Evolutionary conservation across 2,329 filamentous ascomycete species (phyloP).

Genomic region (Balansia obtecta): DNA sequence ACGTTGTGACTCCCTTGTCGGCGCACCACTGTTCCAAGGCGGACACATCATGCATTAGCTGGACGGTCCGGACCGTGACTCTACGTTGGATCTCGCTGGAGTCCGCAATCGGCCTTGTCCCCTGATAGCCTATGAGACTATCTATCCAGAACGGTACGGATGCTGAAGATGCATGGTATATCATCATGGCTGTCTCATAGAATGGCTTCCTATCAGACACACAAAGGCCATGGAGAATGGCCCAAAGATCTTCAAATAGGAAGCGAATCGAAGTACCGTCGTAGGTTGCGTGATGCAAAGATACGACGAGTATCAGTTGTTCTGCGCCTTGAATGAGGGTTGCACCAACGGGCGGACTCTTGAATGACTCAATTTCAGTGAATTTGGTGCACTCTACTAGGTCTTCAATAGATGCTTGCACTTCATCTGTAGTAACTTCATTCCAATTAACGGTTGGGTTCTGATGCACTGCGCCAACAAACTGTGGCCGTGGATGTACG

Average conservation of each 20-base stretch:
- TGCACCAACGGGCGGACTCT: not conserved
- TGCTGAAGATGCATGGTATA: not conserved
- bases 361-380: not conserved
- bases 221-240: not conserved
- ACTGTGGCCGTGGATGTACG: not conserved
- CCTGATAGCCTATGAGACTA: not conserved
- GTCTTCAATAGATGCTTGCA: not conserved
- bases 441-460: not conserved
- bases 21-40: not conserved
- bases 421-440: not conserved
- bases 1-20: not conserved
- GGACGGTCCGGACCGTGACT: not conserved
- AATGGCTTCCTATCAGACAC: not conserved
- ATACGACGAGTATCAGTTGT: not conserved
- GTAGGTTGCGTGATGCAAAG: not conserved
- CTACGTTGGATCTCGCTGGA: not conserved
- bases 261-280: not conserved
- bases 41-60: not conserved
- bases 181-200: not conserved
- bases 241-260: not conserved
- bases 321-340: not conserved
- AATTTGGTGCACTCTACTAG: not conserved
- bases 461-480: slow-evolving; percentile 5
- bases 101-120: not conserved
- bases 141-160: not conserved